A percentile compares a stretch with the other conserved stretches of the same genome.
phyloP scores from a whole-genome alignment of 2,329 filamentous ascomycete species.

The Pleurostoma richardsiae region DNA sequence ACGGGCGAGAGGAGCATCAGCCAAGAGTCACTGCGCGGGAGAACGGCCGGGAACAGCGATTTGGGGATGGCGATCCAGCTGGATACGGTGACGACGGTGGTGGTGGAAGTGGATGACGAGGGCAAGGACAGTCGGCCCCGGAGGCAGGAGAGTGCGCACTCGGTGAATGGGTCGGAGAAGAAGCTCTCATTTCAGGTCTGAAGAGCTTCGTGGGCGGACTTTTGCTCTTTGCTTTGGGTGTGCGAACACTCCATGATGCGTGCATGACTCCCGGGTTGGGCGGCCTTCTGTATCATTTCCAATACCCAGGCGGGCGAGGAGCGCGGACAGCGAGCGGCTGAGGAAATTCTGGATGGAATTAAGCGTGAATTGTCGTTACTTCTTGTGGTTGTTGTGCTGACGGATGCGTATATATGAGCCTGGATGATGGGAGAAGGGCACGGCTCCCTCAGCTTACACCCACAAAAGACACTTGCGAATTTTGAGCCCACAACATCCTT shows the following conservation, averaged over 20 bases:
- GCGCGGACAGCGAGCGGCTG: no score
- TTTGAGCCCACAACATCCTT: no score
- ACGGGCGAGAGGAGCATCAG: conserved; percentile 6
- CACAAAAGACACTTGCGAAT: no score
- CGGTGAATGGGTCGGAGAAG: not conserved
- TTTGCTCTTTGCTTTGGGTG: not conserved
- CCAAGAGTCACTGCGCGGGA: conserved; percentile 10
- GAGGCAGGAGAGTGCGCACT: conserved; percentile 2
- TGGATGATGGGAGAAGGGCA: not conserved
- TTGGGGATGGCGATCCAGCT: conserved; percentile 18
- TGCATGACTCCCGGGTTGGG: not conserved
- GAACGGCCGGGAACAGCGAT: conserved; percentile 1
- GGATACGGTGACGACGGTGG: conserved; percentile 21
- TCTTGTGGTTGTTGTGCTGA: no score
- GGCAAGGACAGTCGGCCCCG: not conserved
- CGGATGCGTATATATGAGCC: not conserved
- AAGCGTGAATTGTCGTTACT: not conserved
- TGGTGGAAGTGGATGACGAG: conserved; percentile 17
- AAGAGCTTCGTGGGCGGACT: not conserved
- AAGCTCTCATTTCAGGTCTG: not conserved
- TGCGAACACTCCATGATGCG: not conserved
- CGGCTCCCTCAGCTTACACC: no score
- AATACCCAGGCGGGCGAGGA: not conserved
- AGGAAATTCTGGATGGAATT: not conserved
- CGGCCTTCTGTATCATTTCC: not conserved